Evolutionary conservation across 345 rosid species (phyloP).

Genomic region (Durio zibethinus): DNA sequence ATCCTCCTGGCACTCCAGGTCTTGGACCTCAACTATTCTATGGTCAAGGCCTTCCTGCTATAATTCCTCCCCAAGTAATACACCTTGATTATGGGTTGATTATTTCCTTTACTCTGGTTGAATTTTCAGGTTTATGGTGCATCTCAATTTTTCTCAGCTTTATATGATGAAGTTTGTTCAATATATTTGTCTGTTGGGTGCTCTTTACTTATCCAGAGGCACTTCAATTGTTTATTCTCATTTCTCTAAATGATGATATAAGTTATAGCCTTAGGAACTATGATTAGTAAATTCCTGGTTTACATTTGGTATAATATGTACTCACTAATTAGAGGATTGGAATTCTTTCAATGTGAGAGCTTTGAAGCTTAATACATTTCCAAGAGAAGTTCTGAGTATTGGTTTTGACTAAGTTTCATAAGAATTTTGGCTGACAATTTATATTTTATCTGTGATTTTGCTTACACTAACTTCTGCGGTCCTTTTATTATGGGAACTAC

Average conservation of each 20-base stretch:
- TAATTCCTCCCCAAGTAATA: conserved; percentile 75
- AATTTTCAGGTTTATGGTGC: not conserved
- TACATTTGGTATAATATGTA: not conserved
- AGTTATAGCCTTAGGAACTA: not conserved
- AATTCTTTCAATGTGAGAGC: not conserved
- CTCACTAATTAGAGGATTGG: not conserved
- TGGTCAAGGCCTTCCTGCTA: conserved; percentile 82
- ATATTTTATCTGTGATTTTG: not conserved
- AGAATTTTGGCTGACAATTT: not conserved
- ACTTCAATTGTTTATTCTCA: not conserved
- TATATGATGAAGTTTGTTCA: not conserved
- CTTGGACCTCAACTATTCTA: conserved; percentile 82
- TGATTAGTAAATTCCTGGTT: not conserved
- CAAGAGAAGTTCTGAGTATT: not conserved
- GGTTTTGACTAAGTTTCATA: not conserved
- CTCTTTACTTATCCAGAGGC: not conserved
- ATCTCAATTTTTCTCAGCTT: not conserved
- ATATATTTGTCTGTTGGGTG: not conserved
- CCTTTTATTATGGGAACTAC: not conserved
- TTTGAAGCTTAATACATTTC: not conserved
- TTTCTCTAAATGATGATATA: not conserved
- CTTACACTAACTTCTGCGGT: not conserved
- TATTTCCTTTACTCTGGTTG: not conserved
- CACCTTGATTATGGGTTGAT: not conserved
- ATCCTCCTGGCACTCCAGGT: conserved; percentile 77